Evolutionary conservation across 2,329 filamentous ascomycete genomes (phyloP).

Genomic region (Teratosphaeria zuluensis): DNA sequence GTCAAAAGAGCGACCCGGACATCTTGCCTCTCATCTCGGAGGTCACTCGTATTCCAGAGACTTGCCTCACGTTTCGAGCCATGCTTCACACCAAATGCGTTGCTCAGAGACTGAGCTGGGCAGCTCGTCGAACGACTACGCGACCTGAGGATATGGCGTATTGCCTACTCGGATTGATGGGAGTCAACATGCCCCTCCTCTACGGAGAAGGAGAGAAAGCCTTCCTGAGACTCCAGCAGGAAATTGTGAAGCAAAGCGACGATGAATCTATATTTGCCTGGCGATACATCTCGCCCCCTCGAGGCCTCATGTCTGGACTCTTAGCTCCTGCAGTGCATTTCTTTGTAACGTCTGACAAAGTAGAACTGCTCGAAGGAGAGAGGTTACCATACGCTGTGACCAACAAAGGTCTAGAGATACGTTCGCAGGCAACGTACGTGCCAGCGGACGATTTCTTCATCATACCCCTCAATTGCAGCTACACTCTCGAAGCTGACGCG

Average conservation of each 20-base stretch:
- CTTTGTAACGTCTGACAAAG: neutral
- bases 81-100: neutral
- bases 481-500: neutral
- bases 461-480: neutral
- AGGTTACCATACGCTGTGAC: neutral
- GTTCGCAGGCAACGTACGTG: neutral
- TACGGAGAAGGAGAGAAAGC: slow-evolving; percentile 28
- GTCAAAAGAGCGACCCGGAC: neutral
- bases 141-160: slow-evolving; percentile 35
- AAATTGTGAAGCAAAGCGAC: slow-evolving; percentile 7
- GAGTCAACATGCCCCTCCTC: slow-evolving; percentile 34
- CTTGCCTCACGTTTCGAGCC: neutral
- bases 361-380: neutral
- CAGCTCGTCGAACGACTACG: slow-evolving; percentile 3
- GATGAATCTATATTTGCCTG: slow-evolving; percentile 16
- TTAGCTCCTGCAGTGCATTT: neutral
- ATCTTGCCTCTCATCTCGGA: neutral
- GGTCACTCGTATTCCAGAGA: neutral
- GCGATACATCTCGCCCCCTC: neutral
- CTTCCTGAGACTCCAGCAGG: slow-evolving; percentile 6
- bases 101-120: slow-evolving; percentile 8
- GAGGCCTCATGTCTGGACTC: neutral
- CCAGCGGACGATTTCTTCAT: neutral
- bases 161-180: slow-evolving; percentile 36
- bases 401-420: neutral